Evolutionary conservation across 768 basidiomycete species (phyloP).

Genomic region (Kwoniella sp.): DNA sequence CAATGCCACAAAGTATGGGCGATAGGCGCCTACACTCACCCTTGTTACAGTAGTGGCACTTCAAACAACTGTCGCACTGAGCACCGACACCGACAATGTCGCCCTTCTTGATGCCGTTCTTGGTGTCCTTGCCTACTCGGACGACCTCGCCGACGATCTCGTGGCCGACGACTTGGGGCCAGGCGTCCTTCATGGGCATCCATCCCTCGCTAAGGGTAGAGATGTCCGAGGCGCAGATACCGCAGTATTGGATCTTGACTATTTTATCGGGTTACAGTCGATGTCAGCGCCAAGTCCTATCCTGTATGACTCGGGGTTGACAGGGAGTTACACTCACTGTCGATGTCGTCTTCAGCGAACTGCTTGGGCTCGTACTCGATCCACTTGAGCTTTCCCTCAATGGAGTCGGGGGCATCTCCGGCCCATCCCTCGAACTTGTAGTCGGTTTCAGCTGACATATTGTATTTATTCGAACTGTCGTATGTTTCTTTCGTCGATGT

Average conservation of each 20-base stretch:
- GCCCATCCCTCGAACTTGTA: conserved; percentile 53
- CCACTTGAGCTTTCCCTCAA: conserved; percentile 49
- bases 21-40: conserved; percentile 31
- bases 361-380: conserved; percentile 63
- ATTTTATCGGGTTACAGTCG: background rate
- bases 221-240: conserved; percentile 63
- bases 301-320: background rate
- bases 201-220: conserved; percentile 60
- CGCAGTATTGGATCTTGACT: conserved; percentile 51
- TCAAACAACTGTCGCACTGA: conserved; percentile 63
- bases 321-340: conserved; percentile 46
- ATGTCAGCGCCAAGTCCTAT: no score
- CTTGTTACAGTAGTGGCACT: conserved; percentile 61
- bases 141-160: conserved; percentile 59
- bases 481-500: no score
- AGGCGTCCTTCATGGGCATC: conserved; percentile 43
- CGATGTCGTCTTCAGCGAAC: conserved; percentile 63
- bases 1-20: no score
- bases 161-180: conserved; percentile 59
- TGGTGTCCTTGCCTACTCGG: conserved; percentile 63
- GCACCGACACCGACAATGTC: conserved; percentile 64
- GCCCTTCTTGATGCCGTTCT: conserved; percentile 61
- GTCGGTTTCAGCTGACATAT: conserved; percentile 24
- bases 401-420: conserved; percentile 40
- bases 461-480: background rate